Conservation (phyloP, 768 basidiomycete genomes). For the Leccinellum luteum region DNA sequence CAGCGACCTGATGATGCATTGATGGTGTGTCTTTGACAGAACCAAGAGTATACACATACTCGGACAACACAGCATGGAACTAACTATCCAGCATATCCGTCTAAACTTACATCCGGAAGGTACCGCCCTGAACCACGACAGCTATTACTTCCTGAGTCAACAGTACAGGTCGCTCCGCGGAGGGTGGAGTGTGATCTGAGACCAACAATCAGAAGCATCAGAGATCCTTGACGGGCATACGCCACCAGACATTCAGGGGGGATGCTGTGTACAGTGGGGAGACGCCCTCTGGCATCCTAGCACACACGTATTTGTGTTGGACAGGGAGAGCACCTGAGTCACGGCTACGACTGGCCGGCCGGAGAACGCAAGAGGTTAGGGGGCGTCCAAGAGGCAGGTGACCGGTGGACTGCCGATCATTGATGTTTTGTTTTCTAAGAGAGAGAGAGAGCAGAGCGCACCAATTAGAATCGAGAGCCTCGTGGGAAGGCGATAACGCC, state of each 20-base stretch:
- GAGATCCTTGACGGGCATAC: background rate
- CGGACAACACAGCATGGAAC: background rate
- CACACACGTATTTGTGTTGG: background rate
- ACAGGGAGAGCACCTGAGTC: background rate
- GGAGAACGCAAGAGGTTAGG: background rate
- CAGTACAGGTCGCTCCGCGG: background rate
- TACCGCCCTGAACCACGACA: background rate
- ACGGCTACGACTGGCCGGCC: background rate
- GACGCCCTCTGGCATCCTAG: background rate
- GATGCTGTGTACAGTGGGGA: background rate
- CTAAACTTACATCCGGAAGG: background rate
- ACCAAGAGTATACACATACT: background rate
- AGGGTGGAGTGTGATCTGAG: background rate
- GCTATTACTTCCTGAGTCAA: background rate
- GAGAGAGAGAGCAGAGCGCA: background rate
- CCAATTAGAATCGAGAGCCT: background rate
- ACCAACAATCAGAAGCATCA: background rate
- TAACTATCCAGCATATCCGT: background rate
- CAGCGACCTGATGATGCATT: background rate
- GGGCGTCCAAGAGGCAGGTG: background rate
- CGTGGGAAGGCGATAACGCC: slow-evolving; percentile 1
- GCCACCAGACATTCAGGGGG: background rate
- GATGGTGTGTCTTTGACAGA: background rate
- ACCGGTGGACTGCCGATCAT: background rate
- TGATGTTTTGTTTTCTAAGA: background rate